These are phyloP conservation scores for Xylaria intraflava DNA, from an alignment of 495 filamentous ascomycete species.

Conservation along the genomic window DNA sequence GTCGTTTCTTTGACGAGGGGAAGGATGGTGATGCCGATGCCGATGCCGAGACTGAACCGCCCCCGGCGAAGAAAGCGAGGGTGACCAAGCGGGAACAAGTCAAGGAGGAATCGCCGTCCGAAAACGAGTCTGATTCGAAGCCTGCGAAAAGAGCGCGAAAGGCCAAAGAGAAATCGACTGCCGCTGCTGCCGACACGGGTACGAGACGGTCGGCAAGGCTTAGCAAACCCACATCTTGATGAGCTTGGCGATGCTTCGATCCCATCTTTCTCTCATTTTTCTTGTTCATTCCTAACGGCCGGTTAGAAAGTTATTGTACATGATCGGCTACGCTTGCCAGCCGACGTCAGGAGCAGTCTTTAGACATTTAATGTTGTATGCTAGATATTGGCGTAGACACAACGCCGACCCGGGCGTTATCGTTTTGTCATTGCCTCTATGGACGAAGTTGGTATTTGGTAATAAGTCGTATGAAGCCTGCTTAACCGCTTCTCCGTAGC, in stretches of 20 bases:
- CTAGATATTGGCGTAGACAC: background rate
- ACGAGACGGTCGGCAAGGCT: conserved; percentile 35
- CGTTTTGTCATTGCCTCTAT: background rate
- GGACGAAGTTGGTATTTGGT: background rate
- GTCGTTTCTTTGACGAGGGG: conserved; percentile 11
- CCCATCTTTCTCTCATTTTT: background rate
- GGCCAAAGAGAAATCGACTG: background rate
- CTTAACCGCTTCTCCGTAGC: background rate
- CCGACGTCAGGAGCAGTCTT: background rate
- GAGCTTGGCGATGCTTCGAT: background rate
- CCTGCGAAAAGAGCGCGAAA: background rate
- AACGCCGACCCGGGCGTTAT: background rate
- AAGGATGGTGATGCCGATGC: background rate
- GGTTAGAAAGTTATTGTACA: background rate
- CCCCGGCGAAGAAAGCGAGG: conserved; percentile 23
- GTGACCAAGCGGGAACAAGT: conserved; percentile 13
- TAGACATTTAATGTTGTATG: background rate
- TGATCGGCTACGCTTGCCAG: background rate
- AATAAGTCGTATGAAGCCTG: background rate
- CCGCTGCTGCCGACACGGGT: conserved; percentile 8
- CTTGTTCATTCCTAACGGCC: background rate
- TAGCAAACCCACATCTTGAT: conserved; percentile 26
- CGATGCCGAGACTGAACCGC: conserved; percentile 10
- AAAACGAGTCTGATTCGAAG: conserved; percentile 1
- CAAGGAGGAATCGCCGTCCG: background rate